phyloP scores from a whole-genome alignment of 352 stramenopile genomes.

The Thalassiosira delicatula region DNA sequence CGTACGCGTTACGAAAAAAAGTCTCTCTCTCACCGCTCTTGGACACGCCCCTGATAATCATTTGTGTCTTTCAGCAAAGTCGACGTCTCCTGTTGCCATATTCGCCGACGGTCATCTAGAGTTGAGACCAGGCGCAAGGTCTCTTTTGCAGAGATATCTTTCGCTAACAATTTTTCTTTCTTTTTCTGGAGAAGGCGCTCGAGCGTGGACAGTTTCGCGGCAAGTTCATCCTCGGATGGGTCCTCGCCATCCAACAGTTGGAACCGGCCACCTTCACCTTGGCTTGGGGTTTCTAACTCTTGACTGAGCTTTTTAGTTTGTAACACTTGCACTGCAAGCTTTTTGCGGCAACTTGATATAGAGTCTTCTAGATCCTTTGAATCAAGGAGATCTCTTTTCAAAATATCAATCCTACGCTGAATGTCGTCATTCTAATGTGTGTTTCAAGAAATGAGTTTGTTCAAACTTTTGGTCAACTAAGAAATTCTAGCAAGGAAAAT shows the following conservation, averaged over 20 bases:
- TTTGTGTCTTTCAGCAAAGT: too few species aligned
- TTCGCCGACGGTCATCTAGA: too few species aligned
- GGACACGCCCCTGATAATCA: too few species aligned
- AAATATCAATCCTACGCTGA: conserved; percentile 32
- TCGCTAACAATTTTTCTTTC: conserved; percentile 27
- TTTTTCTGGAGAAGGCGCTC: conserved; percentile 46
- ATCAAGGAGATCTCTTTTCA: conserved; percentile 37
- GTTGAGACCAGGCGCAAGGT: neutral
- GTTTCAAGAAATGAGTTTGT: too few species aligned
- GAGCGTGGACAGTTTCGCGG: conserved; percentile 20
- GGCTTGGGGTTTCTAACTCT: conserved; percentile 40
- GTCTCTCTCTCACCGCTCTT: too few species aligned
- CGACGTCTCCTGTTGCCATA: too few species aligned
- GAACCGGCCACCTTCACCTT: conserved; percentile 21
- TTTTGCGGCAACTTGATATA: conserved; percentile 35
- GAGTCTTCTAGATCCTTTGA: conserved; percentile 14
- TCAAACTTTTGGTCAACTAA: too few species aligned
- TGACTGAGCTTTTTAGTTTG: conserved; percentile 25
- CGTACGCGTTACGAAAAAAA: too few species aligned
- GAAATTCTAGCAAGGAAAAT: neutral
- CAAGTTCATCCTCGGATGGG: conserved; percentile 39
- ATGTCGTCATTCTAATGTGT: conserved; percentile 44
- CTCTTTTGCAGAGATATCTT: conserved; percentile 42
- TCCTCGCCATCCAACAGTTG: conserved; percentile 29
- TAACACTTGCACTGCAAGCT: conserved; percentile 38